These are phyloP conservation scores for Neurospora hispaniola DNA, from an alignment of 495 filamentous ascomycete genomes.

Conservation along the genomic window DNA sequence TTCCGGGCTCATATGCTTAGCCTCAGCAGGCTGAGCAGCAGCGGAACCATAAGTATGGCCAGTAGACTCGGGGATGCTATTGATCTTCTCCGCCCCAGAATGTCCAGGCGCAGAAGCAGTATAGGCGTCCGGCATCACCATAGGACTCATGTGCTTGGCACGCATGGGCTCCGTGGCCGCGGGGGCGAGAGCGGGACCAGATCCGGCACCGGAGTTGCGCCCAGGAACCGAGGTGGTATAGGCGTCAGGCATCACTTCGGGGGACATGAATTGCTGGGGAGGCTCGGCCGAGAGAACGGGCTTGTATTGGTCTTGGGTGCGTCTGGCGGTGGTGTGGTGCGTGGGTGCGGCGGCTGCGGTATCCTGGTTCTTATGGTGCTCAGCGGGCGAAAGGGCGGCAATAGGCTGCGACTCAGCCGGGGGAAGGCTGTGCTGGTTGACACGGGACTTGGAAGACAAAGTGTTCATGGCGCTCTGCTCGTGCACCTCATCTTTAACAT, in stretches of 20 bases:
- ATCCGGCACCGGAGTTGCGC: neutral
- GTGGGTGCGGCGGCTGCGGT: neutral
- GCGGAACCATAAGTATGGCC: neutral
- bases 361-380: neutral
- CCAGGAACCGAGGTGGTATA: conserved; percentile 5
- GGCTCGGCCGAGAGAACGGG: neutral
- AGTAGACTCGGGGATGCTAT: neutral
- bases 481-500: neutral
- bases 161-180: neutral
- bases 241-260: conserved; percentile 12
- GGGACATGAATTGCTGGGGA: conserved; percentile 7
- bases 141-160: conserved; percentile 1
- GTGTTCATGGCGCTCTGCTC: neutral
- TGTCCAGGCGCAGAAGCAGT: neutral
- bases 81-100: neutral
- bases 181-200: neutral
- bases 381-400: neutral
- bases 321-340: neutral
- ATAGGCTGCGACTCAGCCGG: neutral
- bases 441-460: neutral
- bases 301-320: neutral
- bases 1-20: neutral
- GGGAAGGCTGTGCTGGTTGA: neutral
- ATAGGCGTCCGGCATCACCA: neutral
- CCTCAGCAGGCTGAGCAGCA: neutral